Conservation (phyloP, 495 filamentous ascomycete species). For the Penicillium cinerascens region DNA sequence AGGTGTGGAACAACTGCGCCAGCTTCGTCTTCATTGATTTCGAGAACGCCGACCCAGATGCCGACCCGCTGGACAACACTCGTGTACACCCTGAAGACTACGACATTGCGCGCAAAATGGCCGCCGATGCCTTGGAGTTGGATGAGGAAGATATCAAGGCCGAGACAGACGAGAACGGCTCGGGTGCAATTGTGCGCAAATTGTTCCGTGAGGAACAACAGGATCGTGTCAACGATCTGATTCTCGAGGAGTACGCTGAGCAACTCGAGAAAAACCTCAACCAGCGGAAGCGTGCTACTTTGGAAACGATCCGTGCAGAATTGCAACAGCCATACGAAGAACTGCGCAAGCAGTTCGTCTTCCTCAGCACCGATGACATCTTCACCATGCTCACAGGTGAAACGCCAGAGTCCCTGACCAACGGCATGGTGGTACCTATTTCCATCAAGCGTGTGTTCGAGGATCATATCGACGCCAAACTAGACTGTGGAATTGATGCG, state of each 20-base stretch:
- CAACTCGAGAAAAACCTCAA: slow-evolving; percentile 90
- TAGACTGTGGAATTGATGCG: slow-evolving; percentile 92
- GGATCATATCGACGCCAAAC: slow-evolving; percentile 85
- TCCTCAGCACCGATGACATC: slow-evolving; percentile 72
- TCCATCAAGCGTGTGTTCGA: slow-evolving; percentile 83
- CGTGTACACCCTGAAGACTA: slow-evolving; percentile 98
- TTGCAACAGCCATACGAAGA: slow-evolving; percentile 92
- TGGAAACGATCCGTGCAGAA: slow-evolving; percentile 94
- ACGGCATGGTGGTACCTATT: slow-evolving; percentile 89
- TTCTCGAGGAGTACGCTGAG: slow-evolving; percentile 94
- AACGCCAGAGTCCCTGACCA: slow-evolving; percentile 72
- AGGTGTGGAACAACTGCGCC: slow-evolving; percentile 93
- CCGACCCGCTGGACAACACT: slow-evolving; percentile 93
- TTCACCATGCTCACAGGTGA: slow-evolving; percentile 98
- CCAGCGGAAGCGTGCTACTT: slow-evolving; percentile 90
- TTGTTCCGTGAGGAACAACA: slow-evolving; percentile 86
- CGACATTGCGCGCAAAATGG: slow-evolving; percentile 95
- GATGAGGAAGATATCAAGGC: slow-evolving; percentile 98
- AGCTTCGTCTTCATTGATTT: slow-evolving; percentile 91
- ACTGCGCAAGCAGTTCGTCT: slow-evolving; percentile 73
- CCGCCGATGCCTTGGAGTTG: slow-evolving; percentile 90
- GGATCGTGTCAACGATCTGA: slow-evolving; percentile 93
- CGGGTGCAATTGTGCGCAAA: slow-evolving; percentile 85
- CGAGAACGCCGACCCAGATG: slow-evolving; percentile 67
- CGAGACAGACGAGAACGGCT: slow-evolving; percentile 82